These are phyloP conservation scores for Scedosporium minutisporum DNA, from an alignment of 2,329 filamentous ascomycete genomes.

Conservation along the genomic window DNA sequence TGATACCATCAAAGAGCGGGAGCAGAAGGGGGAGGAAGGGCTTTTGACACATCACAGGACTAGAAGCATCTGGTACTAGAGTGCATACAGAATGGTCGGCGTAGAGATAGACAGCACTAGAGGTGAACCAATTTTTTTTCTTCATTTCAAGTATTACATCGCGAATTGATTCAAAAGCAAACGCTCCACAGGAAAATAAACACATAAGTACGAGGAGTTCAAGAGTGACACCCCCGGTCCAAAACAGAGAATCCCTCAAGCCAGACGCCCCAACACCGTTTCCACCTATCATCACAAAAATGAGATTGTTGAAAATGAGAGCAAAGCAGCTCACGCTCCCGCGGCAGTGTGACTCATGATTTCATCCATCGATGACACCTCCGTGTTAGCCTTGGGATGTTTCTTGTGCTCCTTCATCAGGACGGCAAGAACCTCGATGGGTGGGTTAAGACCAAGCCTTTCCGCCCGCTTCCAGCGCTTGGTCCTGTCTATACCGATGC, in stretches of 20 bases:
- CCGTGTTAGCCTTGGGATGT: conserved; percentile 31
- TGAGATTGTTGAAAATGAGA: background rate
- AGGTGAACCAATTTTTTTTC: background rate
- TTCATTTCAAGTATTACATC: background rate
- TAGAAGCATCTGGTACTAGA: conserved; percentile 86
- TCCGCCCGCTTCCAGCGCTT: conserved; percentile 86
- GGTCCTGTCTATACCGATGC: conserved; percentile 70
- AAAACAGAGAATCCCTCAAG: background rate
- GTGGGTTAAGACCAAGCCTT: conserved; percentile 71
- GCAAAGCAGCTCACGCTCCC: background rate
- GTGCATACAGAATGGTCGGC: background rate
- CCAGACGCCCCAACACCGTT: background rate
- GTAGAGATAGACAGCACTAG: background rate
- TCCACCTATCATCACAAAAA: background rate
- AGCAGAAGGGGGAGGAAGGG: conserved; percentile 48
- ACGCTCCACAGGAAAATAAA: background rate
- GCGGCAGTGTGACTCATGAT: background rate
- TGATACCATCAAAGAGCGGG: conserved; percentile 82
- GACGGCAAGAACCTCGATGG: conserved; percentile 82
- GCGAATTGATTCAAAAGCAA: background rate
- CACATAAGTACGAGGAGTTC: background rate
- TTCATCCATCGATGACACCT: conserved; percentile 66
- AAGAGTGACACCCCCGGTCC: background rate
- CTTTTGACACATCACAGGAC: conserved; percentile 76
- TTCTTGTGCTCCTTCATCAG: conserved; percentile 58